Conservation (phyloP, 345 rosid genomes). For the Salix caprea region DNA sequence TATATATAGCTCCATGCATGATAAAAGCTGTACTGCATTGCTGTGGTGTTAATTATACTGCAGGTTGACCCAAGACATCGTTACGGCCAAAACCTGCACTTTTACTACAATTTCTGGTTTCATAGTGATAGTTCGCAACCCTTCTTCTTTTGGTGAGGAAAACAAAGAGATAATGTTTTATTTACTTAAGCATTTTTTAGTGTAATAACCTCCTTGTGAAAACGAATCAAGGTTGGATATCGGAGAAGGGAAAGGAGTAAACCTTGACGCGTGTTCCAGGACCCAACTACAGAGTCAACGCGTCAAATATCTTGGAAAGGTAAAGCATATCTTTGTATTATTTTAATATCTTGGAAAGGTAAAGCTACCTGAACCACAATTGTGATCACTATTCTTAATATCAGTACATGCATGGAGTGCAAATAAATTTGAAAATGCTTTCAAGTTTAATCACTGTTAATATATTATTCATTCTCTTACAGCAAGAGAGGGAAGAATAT, state of each 20-base stretch:
- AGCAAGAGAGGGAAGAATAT: constrained; percentile 67
- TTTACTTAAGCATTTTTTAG: neutral
- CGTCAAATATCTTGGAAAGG: constrained; percentile 76
- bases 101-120: constrained; percentile 61
- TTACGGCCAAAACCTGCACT: constrained; percentile 62
- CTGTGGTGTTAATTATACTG: neutral
- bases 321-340: constrained; percentile 20
- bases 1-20: too few relatives aligned
- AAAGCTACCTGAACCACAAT: neutral
- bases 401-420: too few relatives aligned
- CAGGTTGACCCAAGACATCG: constrained; percentile 79
- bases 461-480: neutral
- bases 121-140: constrained; percentile 56
- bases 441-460: too few relatives aligned
- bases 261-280: constrained; percentile 50
- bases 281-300: constrained; percentile 51
- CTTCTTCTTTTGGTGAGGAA: constrained; percentile 66
- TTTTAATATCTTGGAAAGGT: constrained; percentile 83
- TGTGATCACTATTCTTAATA: too few relatives aligned
- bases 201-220: neutral
- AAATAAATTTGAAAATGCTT: too few relatives aligned
- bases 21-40: neutral
- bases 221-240: constrained; percentile 56
- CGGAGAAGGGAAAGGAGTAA: constrained; percentile 71
- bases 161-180: neutral